phyloP scores from a whole-genome alignment of 805 yeast species.

The Barnettozyma californica region DNA sequence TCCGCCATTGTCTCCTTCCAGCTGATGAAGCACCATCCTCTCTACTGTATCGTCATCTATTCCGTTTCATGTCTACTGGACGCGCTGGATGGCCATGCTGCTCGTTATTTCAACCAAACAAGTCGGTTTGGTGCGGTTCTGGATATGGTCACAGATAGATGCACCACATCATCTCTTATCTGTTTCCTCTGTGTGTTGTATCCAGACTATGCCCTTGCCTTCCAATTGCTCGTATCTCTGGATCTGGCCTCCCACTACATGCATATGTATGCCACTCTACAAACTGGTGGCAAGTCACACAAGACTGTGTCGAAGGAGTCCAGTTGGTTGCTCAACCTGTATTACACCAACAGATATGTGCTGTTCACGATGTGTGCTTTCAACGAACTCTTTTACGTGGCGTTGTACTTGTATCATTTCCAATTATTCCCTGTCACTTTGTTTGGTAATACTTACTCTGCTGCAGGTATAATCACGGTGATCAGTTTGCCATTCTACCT shows the following conservation, averaged over 20 bases:
- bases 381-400: constrained; percentile 90
- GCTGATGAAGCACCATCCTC: constrained; percentile 81
- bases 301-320: constrained; percentile 71
- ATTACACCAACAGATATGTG: constrained; percentile 81
- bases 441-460: constrained; percentile 39
- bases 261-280: constrained; percentile 95
- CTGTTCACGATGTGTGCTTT: constrained; percentile 87
- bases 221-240: constrained; percentile 81
- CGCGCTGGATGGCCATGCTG: constrained; percentile 95
- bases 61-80: constrained; percentile 87
- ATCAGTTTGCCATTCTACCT: constrained; percentile 80
- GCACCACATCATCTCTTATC: constrained; percentile 91
- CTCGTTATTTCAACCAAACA: constrained; percentile 82
- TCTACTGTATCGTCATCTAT: constrained; percentile 69
- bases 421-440: constrained; percentile 25
- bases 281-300: constrained; percentile 76
- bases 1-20: constrained; percentile 77
- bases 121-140: constrained; percentile 93
- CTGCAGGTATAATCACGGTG: constrained; percentile 54
- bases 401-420: constrained; percentile 74
- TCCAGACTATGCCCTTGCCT: constrained; percentile 51
- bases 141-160: constrained; percentile 98
- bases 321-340: constrained; percentile 69
- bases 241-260: constrained; percentile 93
- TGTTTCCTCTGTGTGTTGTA: constrained; percentile 79